Evolutionary conservation across 305 asterid genomes (phyloP).

Genomic region (Solanum hybrid): DNA sequence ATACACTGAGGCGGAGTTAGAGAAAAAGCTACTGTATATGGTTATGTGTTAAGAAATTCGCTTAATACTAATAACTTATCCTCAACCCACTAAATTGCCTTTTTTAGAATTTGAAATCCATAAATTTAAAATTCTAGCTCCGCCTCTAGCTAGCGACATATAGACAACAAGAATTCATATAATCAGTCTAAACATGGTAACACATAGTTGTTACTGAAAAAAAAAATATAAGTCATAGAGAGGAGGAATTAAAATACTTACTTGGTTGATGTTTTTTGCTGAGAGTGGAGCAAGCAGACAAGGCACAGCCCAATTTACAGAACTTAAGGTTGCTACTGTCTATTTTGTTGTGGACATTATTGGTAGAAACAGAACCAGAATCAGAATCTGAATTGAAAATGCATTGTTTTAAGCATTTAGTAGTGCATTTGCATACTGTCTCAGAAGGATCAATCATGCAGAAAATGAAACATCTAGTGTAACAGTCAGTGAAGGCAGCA

Average conservation of each 20-base stretch:
- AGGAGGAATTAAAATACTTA: constrained; percentile 13
- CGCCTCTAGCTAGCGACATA: neutral
- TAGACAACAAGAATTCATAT: neutral
- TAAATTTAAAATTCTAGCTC: neutral
- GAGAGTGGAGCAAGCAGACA: constrained; percentile 54
- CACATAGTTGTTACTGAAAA: neutral
- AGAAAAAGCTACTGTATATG: neutral
- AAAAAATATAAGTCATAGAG: neutral
- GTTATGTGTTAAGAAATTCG: neutral
- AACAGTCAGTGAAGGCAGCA: constrained; percentile 72
- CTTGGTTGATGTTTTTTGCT: constrained; percentile 60
- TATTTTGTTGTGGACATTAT: neutral
- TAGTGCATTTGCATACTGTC: constrained; percentile 78
- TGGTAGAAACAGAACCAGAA: neutral
- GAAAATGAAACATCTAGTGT: constrained; percentile 68
- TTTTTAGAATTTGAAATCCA: neutral
- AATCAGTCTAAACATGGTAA: neutral
- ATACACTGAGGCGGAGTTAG: neutral
- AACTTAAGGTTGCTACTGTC: constrained; percentile 30
- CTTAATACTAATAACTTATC: neutral
- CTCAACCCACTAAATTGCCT: neutral
- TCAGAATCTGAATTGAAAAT: constrained; percentile 28
- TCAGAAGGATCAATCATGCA: constrained; percentile 81
- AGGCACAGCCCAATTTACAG: constrained; percentile 90
- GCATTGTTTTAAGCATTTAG: constrained; percentile 75